Evolutionary conservation across 345 rosid genomes (phyloP).

Genomic region (Rhodamnia rubescens): DNA sequence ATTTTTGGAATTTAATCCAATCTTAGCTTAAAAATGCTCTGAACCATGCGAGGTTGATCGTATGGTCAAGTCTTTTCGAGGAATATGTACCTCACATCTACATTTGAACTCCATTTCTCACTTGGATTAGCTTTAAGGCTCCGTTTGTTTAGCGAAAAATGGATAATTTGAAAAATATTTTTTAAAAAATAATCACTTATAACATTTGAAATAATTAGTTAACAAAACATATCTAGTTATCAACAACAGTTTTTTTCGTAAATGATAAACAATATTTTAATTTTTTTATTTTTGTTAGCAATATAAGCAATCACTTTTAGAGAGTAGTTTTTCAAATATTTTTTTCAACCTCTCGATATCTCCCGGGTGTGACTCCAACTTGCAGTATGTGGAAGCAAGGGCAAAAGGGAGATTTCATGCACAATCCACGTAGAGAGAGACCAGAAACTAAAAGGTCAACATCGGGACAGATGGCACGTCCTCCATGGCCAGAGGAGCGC

Average conservation of each 20-base stretch:
- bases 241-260: too few species aligned
- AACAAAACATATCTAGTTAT: too few species aligned
- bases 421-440: not conserved
- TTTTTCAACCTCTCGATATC: not conserved
- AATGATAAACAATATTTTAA: too few species aligned
- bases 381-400: not conserved
- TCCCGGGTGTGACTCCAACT: not conserved
- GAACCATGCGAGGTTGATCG: not conserved
- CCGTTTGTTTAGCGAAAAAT: not conserved
- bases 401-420: not conserved
- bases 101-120: not conserved
- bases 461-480: conserved; percentile 22
- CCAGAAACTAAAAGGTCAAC: conserved; percentile 5
- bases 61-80: not conserved
- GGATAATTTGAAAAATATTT: not conserved
- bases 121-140: not conserved
- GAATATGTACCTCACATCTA: not conserved
- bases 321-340: not conserved
- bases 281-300: too few species aligned
- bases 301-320: too few species aligned
- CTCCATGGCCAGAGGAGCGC: conserved; percentile 12
- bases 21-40: not conserved
- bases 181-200: not conserved
- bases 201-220: accelerated
- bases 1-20: not conserved